These are phyloP conservation scores for Rugonectria rugulosa DNA, from an alignment of 2,329 filamentous ascomycete genomes.

Conservation along the genomic window DNA sequence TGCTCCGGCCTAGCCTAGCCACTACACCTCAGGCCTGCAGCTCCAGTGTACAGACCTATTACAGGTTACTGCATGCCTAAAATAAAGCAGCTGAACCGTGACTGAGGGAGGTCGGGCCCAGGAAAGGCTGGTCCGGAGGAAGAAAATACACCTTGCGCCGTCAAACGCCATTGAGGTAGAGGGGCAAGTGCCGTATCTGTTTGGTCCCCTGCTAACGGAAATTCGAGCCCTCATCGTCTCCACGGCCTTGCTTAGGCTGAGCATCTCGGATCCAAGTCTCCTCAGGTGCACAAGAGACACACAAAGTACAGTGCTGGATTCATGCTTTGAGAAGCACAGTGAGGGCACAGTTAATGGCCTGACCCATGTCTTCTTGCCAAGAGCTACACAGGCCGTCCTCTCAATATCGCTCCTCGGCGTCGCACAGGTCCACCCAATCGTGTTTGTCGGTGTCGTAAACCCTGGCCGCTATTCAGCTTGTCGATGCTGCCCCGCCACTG, in stretches of 20 bases:
- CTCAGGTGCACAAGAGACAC: no score
- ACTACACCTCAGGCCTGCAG: not conserved
- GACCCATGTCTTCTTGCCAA: not conserved
- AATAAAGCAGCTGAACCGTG: no score
- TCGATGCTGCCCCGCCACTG: constrained; percentile 24
- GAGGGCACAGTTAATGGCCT: no score
- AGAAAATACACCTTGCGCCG: constrained; percentile 7
- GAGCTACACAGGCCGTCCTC: not conserved
- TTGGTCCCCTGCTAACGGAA: not conserved
- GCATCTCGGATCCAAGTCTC: no score
- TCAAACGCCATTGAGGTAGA: constrained; percentile 4
- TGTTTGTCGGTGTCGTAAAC: constrained; percentile 29
- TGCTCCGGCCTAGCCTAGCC: not conserved
- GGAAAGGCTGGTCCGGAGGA: not conserved
- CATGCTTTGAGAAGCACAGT: no score
- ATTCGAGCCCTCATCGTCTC: no score
- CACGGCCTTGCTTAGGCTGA: no score
- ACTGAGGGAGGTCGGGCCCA: not conserved
- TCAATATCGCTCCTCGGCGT: constrained; percentile 19
- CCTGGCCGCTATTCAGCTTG: constrained; percentile 11
- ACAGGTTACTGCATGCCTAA: no score
- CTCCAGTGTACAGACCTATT: no score
- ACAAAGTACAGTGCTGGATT: no score
- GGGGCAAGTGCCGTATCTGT: constrained; percentile 5
- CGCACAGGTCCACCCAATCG: constrained; percentile 31